Conservation (phyloP, 352 stramenopile species). For the Phytophthora sp. region DNA sequence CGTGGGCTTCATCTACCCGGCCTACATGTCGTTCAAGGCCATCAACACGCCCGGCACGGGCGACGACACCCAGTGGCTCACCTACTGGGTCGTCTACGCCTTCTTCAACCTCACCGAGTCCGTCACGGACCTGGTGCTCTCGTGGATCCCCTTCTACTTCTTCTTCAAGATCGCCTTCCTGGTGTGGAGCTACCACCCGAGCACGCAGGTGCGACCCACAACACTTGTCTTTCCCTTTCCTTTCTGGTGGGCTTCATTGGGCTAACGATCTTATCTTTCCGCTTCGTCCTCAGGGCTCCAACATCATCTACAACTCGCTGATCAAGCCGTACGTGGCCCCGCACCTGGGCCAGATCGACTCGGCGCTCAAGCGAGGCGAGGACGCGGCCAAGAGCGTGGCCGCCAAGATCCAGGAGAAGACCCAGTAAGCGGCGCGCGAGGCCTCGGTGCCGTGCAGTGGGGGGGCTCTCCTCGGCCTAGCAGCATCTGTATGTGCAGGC, state of each 20-base stretch:
- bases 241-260: background rate
- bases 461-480: background rate
- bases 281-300: constrained; percentile 56
- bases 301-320: constrained; percentile 83
- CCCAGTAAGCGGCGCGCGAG: constrained; percentile 23
- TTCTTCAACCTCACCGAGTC: constrained; percentile 97
- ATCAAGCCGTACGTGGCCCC: constrained; percentile 86
- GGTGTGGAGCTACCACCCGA: constrained; percentile 86
- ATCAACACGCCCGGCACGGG: constrained; percentile 72
- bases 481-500: background rate
- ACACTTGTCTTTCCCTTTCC: constrained; percentile 4
- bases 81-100: constrained; percentile 95
- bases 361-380: constrained; percentile 59
- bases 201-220: constrained; percentile 46
- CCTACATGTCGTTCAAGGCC: constrained; percentile 91
- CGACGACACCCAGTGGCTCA: constrained; percentile 91
- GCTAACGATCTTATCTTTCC: constrained; percentile 12
- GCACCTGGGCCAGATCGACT: constrained; percentile 73
- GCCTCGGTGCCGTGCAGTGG: background rate
- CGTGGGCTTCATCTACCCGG: constrained; percentile 89
- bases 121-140: constrained; percentile 81
- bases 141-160: constrained; percentile 90
- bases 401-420: constrained; percentile 57
- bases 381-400: constrained; percentile 57
- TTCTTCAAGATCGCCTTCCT: constrained; percentile 89